phyloP scores from a whole-genome alignment of 371 early-diverging fungal species.

The Chytridium lagenaria region DNA sequence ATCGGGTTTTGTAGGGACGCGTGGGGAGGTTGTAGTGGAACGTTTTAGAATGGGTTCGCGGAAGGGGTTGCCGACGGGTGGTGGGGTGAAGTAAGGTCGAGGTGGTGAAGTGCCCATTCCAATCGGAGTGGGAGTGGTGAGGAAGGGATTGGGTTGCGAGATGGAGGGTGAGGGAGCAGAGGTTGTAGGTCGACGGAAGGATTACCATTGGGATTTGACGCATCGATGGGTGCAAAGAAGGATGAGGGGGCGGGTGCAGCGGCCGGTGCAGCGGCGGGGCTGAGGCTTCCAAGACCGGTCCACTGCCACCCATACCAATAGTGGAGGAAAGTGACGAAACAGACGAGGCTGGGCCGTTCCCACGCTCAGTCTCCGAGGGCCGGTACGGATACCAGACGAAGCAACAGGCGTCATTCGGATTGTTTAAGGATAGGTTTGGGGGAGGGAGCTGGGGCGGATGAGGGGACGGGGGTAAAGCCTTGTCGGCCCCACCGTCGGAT shows the following conservation, averaged over 20 bases:
- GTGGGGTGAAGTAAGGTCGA: too few species aligned
- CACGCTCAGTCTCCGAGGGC: not conserved
- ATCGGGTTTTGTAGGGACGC: not conserved
- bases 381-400: not conserved
- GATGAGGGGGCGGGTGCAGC: not conserved
- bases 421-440: not conserved
- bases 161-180: not conserved
- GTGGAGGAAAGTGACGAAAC: not conserved
- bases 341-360: not conserved
- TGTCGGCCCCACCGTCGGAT: not conserved
- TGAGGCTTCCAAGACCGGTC: too few species aligned
- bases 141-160: not conserved
- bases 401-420: not conserved
- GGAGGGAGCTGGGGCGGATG: not conserved
- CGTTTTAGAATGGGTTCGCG: not conserved
- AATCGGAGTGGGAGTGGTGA: not conserved
- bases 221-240: not conserved
- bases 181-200: not conserved
- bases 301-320: not conserved
- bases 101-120: not conserved
- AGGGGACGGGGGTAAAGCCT: not conserved
- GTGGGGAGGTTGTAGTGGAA: not conserved
- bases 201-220: not conserved
- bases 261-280: too few species aligned
- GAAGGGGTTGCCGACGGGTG: conserved; percentile 12